Evolutionary conservation across 2,329 filamentous ascomycete genomes (phyloP), one percentile per base, ranked within the genome.

Genomic region (Ophiosphaerella narmari): DNA sequence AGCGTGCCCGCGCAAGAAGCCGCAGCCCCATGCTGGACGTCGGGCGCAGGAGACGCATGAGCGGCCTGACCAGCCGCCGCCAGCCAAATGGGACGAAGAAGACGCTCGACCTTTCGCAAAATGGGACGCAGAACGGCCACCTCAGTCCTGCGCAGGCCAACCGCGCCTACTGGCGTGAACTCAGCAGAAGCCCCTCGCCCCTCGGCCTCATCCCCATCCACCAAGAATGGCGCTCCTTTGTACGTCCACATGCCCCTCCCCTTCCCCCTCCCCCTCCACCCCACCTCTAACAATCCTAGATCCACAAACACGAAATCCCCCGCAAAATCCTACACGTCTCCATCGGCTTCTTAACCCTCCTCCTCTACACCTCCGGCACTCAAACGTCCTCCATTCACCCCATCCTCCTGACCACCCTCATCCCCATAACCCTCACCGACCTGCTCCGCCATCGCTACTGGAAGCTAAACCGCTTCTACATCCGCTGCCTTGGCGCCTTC

Each of bases 161-260:
- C 40, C 86, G 87, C 55, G 89, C 88, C 78, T 89, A 82, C 72
- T 95, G 91, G 90, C 85, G 89, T 53, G 90, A 93, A 69, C 84
- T 97, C 71, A 96, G 91, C 65, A 85, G 94, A 56, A 96, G 91
- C 62, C 94, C 94, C 2, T 96, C 90, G 64, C 94, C 94, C 8
- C 82, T 97, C 4, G 94, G 94, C 7, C 81, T 97, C 41, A 99
- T 99, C 54, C 94, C 94, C 2, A 93, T 99, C 65, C 94, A 99
- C 74, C 82, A 90, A 53, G 88, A 94, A 70, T 99, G 94, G 84
- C 85, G 91, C 63, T 88, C 83, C 24, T 91, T 99, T 68, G 90
- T 96, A 70, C 18, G 18, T 21, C 18, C 18, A 21, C 18, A 21
- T 21, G 18, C 18, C 18, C 18, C 18, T 21, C 48, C 76, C 72